phyloP scores from a whole-genome alignment of 495 filamentous ascomycete species.

The Peziza echinospora region DNA sequence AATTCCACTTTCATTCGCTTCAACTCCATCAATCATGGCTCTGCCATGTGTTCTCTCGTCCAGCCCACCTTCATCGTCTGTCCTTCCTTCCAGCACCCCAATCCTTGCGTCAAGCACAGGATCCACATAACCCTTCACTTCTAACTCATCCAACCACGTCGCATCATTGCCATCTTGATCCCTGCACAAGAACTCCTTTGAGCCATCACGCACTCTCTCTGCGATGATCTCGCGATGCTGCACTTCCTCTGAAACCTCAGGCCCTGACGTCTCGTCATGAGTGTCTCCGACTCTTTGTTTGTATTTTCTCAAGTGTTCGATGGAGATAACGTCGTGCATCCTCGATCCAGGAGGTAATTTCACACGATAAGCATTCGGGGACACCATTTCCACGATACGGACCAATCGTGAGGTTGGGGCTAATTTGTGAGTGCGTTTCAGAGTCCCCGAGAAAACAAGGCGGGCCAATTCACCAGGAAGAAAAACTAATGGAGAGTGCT shows the following conservation, averaged over 20 bases:
- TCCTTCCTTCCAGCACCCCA: not conserved
- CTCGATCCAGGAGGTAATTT: not conserved
- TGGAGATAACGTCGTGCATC: not conserved
- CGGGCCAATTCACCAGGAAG: not conserved
- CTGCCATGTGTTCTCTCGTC: not conserved
- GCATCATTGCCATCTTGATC: not conserved
- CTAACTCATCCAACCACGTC: not conserved
- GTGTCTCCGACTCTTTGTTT: not conserved
- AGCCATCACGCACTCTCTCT: not conserved
- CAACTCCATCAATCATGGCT: not conserved
- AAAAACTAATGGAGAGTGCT: not conserved
- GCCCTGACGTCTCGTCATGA: not conserved
- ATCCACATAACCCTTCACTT: not conserved
- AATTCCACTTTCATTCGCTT: not conserved
- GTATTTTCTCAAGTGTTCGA: not conserved
- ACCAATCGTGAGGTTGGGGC: not conserved
- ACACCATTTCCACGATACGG: not conserved
- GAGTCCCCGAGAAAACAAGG: not conserved
- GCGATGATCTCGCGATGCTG: not conserved
- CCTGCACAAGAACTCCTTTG: not conserved
- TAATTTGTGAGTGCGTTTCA: not conserved
- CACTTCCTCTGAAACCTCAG: not conserved
- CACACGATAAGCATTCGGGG: not conserved
- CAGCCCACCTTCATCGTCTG: not conserved
- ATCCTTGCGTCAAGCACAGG: not conserved